phyloP scores from a whole-genome alignment of 1,284 basidiomycete genomes.

The Ustilago sp. region DNA sequence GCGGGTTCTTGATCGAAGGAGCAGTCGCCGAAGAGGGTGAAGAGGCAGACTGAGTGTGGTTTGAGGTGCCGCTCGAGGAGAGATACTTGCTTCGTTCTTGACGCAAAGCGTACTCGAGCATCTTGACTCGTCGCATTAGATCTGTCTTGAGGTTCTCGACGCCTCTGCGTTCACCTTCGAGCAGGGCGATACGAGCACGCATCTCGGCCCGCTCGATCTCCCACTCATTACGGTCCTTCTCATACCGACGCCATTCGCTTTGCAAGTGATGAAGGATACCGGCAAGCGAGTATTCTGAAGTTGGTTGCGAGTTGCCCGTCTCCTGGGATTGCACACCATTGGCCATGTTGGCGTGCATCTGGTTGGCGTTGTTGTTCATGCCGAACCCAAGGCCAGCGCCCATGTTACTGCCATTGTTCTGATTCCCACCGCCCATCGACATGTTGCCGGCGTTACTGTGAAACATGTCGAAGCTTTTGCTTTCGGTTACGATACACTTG shows the following conservation, averaged over 20 bases:
- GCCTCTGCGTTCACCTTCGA: conserved; percentile 94
- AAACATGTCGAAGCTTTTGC: conserved; percentile 31
- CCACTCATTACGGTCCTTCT: conserved; percentile 98
- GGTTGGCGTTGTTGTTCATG: conserved; percentile 42
- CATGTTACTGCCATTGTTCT: conserved; percentile 39
- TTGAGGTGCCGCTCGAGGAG: conserved; percentile 24
- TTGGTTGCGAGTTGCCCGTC: conserved; percentile 35
- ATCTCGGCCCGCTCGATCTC: conserved; percentile 99
- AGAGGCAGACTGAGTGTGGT: conserved; percentile 19
- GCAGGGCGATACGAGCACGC: conserved; percentile 95
- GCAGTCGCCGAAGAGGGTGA: conserved; percentile 39
- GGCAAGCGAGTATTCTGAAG: conserved; percentile 77
- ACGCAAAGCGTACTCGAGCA: conserved; percentile 86
- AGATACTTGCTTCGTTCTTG: conserved; percentile 76
- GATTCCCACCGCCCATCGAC: conserved; percentile 36
- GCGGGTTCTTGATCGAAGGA: conserved; percentile 39
- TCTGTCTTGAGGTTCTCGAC: conserved; percentile 98
- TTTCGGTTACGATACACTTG: neutral
- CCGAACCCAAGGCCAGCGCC: conserved; percentile 42
- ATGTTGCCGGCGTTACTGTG: conserved; percentile 50
- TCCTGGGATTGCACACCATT: conserved; percentile 51
- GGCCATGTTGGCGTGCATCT: conserved; percentile 48
- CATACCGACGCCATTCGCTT: conserved; percentile 91
- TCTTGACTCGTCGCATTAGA: conserved; percentile 94
- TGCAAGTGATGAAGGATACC: conserved; percentile 96